Evolutionary conservation across 345 rosid genomes (phyloP).

Genomic region (Eucalyptus melliodora): DNA sequence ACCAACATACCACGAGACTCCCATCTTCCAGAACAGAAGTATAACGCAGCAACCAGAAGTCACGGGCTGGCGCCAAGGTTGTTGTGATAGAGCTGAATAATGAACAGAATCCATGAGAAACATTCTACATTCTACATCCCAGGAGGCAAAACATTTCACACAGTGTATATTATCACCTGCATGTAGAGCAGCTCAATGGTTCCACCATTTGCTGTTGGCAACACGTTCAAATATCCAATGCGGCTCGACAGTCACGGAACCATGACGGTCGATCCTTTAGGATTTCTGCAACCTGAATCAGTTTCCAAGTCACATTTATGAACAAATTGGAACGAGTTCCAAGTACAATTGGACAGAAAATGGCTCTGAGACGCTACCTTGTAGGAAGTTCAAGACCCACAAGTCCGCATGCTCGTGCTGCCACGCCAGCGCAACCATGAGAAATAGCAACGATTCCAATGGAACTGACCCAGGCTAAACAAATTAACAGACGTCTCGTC

Average conservation of each 20-base stretch:
- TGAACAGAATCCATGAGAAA: not conserved
- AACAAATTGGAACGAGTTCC: not conserved
- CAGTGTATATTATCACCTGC: constrained; percentile 41
- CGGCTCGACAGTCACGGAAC: constrained; percentile 99
- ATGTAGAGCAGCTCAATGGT: constrained; percentile 97
- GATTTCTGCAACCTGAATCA: constrained; percentile 86
- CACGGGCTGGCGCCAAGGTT: constrained; percentile 96
- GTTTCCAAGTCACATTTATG: not conserved
- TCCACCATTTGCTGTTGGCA: constrained; percentile 99
- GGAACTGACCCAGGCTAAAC: too few species aligned
- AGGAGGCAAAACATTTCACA: not conserved
- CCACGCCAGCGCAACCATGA: constrained; percentile 99
- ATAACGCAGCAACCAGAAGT: constrained; percentile 96
- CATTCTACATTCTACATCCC: not conserved
- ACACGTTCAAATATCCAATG: constrained; percentile 93
- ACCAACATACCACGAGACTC: constrained; percentile 77
- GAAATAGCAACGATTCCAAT: constrained; percentile 99
- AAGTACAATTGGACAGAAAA: too few species aligned
- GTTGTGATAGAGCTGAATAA: constrained; percentile 79
- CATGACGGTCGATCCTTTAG: constrained; percentile 98
- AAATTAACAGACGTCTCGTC: too few species aligned
- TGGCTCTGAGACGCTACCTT: too few species aligned
- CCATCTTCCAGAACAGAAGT: constrained; percentile 98
- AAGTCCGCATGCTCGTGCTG: constrained; percentile 99
- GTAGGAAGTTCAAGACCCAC: constrained; percentile 99